A percentile compares a stretch with the other conserved stretches of the same genome.
These are phyloP conservation scores for Cyphellophora europaea DNA, from an alignment of 2,329 filamentous ascomycete genomes.

Conservation along the genomic window DNA sequence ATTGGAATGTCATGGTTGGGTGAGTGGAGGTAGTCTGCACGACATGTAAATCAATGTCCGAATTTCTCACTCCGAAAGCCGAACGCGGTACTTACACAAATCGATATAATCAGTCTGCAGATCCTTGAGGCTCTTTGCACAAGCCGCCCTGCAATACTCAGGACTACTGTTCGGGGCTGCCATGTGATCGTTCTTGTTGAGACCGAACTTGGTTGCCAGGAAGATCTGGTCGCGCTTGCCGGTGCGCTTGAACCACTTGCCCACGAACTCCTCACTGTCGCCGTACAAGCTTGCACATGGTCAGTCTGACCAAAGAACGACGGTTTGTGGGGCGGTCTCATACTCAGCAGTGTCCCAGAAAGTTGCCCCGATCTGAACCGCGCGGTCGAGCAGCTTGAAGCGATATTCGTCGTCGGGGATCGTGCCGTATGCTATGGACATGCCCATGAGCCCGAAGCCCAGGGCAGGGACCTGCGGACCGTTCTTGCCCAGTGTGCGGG, in stretches of 20 bases:
- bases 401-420: conserved; percentile 31
- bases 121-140: conserved; percentile 25
- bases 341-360: conserved; percentile 34
- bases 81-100: conserved; percentile 15
- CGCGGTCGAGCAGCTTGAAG: conserved; percentile 35
- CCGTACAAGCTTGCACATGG: conserved; percentile 5
- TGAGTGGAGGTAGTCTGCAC: conserved; percentile 34
- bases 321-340: no score
- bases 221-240: conserved; percentile 32
- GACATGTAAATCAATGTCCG: no score
- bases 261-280: conserved; percentile 7
- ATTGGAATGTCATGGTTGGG: conserved; percentile 32
- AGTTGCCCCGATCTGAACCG: conserved; percentile 31
- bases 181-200: conserved; percentile 15
- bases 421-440: conserved; percentile 23
- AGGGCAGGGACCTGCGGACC: conserved; percentile 22
- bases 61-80: no score
- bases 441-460: conserved; percentile 20
- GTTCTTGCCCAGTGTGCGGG: conserved; percentile 20
- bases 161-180: conserved; percentile 24
- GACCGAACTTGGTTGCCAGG: conserved; percentile 30
- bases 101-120: conserved; percentile 31
- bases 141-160: conserved; percentile 27
- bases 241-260: conserved; percentile 28
- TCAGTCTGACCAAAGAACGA: no score